Conservation (phyloP, 768 basidiomycete genomes). For the Suillus clintonianus region DNA sequence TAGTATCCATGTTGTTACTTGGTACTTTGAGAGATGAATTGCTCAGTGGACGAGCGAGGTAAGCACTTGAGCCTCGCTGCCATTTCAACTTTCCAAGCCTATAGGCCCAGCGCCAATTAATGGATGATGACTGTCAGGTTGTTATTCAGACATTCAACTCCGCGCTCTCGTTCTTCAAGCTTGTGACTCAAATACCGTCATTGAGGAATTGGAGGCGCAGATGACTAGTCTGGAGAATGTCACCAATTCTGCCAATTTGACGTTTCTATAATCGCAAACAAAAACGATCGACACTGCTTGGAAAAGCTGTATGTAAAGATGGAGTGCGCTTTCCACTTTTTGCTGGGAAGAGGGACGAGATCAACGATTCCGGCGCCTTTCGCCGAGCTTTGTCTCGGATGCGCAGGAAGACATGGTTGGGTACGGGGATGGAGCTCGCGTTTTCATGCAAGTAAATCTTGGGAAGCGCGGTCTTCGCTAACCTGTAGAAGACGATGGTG, state of each 20-base stretch:
- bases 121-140: no score
- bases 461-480: slow-evolving; percentile 18
- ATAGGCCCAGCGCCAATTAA: no score
- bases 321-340: slow-evolving; percentile 55
- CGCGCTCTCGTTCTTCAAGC: no score
- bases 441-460: slow-evolving; percentile 23
- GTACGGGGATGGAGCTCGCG: slow-evolving; percentile 25
- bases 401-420: slow-evolving; percentile 53
- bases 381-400: slow-evolving; percentile 47
- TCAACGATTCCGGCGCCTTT: slow-evolving; percentile 49
- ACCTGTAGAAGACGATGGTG: slow-evolving; percentile 37
- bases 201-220: background rate
- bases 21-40: no score
- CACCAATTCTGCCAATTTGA: background rate
- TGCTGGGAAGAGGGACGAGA: slow-evolving; percentile 47
- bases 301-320: slow-evolving; percentile 54
- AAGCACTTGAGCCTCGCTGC: no score
- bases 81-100: no score
- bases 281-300: slow-evolving; percentile 35
- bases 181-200: background rate
- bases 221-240: background rate
- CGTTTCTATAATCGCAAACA: background rate
- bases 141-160: no score
- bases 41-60: no score
- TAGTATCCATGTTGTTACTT: no score